Evolutionary conservation across 805 yeast genomes (phyloP).

Genomic region (Sungouiozyma intestinalis): DNA sequence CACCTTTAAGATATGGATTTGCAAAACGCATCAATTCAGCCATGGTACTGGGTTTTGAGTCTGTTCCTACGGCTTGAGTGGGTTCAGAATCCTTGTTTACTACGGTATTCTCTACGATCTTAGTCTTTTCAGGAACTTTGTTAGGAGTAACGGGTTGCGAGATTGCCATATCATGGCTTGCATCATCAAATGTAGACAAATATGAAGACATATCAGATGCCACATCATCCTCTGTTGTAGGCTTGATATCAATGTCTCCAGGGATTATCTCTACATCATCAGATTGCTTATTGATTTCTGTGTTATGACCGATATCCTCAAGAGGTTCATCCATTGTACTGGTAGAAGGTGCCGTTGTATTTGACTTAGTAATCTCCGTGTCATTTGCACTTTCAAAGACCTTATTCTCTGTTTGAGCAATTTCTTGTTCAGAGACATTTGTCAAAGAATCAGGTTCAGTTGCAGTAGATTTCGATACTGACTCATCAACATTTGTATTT

Average conservation of each 20-base stretch:
- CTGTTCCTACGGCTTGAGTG: background rate
- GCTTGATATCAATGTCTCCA: background rate
- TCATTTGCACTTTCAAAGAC: background rate
- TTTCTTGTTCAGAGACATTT: too few relatives aligned
- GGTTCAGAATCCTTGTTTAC: background rate
- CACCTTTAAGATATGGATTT: slow-evolving; percentile 16
- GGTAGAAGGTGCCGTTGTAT: too few relatives aligned
- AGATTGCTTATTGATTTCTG: background rate
- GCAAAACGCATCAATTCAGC: slow-evolving; percentile 40
- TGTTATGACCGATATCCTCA: background rate
- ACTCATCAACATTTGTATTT: background rate
- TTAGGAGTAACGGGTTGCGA: slow-evolving; percentile 2
- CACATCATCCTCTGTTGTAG: background rate
- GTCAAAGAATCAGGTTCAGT: too few relatives aligned
- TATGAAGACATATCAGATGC: slow-evolving; percentile 2
- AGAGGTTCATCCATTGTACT: too few relatives aligned
- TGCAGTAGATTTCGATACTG: background rate
- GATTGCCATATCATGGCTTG: background rate
- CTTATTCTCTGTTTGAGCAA: too few relatives aligned
- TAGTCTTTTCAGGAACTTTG: slow-evolving; percentile 2
- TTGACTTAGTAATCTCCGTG: background rate
- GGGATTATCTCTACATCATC: background rate
- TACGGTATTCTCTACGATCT: background rate
- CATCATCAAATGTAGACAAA: slow-evolving; percentile 3
- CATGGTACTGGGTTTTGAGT: slow-evolving; percentile 21